phyloP scores from a whole-genome alignment of 768 basidiomycete species.

The Leucocoprinus leucothites region DNA sequence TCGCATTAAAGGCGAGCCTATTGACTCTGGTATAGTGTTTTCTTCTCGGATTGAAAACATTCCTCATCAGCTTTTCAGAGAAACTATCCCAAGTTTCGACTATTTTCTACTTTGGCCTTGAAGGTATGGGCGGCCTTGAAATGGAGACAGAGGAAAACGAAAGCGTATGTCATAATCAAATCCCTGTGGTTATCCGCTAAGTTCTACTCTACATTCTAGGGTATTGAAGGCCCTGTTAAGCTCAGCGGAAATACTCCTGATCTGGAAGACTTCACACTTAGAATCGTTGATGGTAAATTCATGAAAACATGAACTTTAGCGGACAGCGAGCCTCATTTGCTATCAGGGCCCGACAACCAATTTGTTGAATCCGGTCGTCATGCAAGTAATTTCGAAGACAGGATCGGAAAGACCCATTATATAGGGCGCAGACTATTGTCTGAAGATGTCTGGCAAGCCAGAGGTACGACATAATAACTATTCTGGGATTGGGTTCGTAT shows the following conservation, averaged over 20 bases:
- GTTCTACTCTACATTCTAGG: constrained; percentile 46
- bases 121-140: constrained; percentile 80
- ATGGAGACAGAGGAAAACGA: constrained; percentile 76
- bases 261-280: constrained; percentile 79
- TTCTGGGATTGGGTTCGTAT: not conserved
- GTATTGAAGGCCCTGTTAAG: constrained; percentile 64
- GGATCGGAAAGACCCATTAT: constrained; percentile 70
- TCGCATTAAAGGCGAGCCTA: constrained; percentile 76
- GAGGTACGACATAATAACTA: constrained; percentile 45
- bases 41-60: not conserved
- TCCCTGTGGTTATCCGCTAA: constrained; percentile 5
- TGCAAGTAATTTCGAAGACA: constrained; percentile 52
- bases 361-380: constrained; percentile 52
- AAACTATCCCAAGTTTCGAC: constrained; percentile 65
- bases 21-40: constrained; percentile 53
- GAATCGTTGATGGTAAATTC: constrained; percentile 68
- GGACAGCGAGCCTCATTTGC: not conserved
- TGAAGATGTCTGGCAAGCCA: constrained; percentile 81
- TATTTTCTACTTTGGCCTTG: constrained; percentile 85
- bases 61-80: constrained; percentile 19
- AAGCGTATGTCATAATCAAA: constrained; percentile 45
- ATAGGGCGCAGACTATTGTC: constrained; percentile 57
- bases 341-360: constrained; percentile 56
- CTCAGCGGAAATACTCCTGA: constrained; percentile 75
- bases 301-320: not conserved